Evolutionary conservation across 345 rosid genomes (phyloP).

Genomic region (Syzygium oleosum): DNA sequence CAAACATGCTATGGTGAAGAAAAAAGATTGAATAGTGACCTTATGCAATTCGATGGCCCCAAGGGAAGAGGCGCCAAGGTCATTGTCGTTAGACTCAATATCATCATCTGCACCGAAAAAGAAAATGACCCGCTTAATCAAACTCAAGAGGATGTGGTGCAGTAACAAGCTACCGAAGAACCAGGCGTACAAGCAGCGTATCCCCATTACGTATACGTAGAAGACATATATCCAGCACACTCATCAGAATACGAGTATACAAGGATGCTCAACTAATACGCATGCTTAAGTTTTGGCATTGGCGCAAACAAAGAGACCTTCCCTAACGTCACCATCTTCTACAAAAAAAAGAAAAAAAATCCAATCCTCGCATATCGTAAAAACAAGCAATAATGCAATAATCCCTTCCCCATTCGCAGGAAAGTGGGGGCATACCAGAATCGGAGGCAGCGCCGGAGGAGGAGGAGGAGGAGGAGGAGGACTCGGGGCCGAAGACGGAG

Average conservation of each 20-base stretch:
- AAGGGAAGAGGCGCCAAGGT: conserved; percentile 17
- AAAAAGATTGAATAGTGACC: conserved; percentile 14
- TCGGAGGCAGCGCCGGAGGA: conserved; percentile 48
- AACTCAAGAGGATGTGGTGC: not conserved
- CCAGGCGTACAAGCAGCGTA: not conserved
- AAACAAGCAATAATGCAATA: not conserved
- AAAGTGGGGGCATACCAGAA: not conserved
- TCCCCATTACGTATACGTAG: not conserved
- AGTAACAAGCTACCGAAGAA: not conserved
- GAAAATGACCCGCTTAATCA: not conserved
- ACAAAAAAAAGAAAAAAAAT: not conserved
- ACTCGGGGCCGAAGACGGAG: conserved; percentile 56
- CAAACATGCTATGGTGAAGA: not conserved
- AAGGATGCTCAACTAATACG: not conserved
- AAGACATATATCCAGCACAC: not conserved
- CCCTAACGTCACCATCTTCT: not conserved
- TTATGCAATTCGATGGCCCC: conserved; percentile 19
- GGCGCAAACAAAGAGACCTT: not conserved
- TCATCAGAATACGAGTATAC: not conserved
- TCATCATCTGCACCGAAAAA: conserved; percentile 34
- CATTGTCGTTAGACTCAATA: conserved; percentile 23
- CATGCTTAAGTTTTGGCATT: not conserved
- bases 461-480: conserved; percentile 45
- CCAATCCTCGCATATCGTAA: not conserved
- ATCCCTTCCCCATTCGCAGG: not conserved